Evolutionary conservation across 352 stramenopile genomes (phyloP), one percentile per base, ranked within the genome.

Genomic region (Phytophthora rubi): DNA sequence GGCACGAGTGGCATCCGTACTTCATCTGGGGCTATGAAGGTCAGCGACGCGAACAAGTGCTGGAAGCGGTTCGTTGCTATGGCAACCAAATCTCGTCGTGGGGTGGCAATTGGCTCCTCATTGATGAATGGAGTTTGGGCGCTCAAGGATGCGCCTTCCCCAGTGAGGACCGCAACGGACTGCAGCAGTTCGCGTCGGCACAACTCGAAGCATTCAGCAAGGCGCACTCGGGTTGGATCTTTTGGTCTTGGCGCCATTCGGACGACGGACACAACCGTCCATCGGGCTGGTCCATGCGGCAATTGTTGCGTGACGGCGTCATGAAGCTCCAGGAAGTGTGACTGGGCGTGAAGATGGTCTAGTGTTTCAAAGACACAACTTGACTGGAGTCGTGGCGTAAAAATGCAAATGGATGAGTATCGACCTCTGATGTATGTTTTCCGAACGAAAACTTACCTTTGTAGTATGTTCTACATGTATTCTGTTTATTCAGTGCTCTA

Each of bases 1-100:
- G 89, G 89, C 79, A 92, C 68, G 89, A 96, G 57, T 96, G 87
- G 87, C 89, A 96, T 56, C 84, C 73, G 49, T 96, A 96, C 75
- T 94, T 94, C 53, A 74, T 96, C 32, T 96, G 87, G 89, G 89
- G 89, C 59, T 95, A 90, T 64, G 83, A 94, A 62, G 55, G 65
- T 10, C 79, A 94, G 56, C 81, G 53, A 39, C 75, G 77, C 21
- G 63, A 88, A 4, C 73, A 96, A 65, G 68, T 96, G 15, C 56
- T 93, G 16, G 32, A 76, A n/a, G 81, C 80, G 49, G 80, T 92
- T 26, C 64, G 77, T 59, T 65, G 75, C 30, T 93, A 91, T 55
- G 77, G 78, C 30, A 66, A 89, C 10, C 75, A 90, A 53, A 59
- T 93, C 53, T 64, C 77, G 10, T 65, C 57, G 7, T 96, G 89